Conservation (phyloP, 148 eudicot genomes). For the Rhododendron simsii region DNA sequence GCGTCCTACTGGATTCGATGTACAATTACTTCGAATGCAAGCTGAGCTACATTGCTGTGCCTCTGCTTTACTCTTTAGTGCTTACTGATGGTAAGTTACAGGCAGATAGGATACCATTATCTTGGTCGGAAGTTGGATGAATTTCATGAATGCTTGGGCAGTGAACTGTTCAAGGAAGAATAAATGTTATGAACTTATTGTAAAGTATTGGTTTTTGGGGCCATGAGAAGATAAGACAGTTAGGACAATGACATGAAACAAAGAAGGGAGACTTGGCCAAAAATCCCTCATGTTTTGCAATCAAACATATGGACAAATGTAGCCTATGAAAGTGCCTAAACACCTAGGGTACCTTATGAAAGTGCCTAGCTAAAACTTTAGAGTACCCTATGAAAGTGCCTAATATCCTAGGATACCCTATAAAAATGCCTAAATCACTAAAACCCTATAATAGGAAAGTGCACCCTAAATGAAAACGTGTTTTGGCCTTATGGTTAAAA, state of each 20-base stretch:
- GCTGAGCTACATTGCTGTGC: neutral
- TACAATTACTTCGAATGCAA: neutral
- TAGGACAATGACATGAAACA: neutral
- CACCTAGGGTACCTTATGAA: too few relatives aligned
- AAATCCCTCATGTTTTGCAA: too few relatives aligned
- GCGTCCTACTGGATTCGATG: neutral
- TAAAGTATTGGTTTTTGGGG: neutral
- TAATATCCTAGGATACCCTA: too few relatives aligned
- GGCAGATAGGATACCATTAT: neutral
- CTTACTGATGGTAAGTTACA: neutral
- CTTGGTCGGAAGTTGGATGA: neutral
- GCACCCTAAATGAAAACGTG: too few relatives aligned
- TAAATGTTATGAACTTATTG: neutral
- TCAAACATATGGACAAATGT: too few relatives aligned
- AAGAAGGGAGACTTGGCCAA: neutral
- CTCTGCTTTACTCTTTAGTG: neutral
- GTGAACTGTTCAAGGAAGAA: neutral
- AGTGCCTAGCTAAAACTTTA: too few relatives aligned
- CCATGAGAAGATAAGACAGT: neutral
- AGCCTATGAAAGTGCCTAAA: too few relatives aligned
- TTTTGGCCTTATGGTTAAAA: too few relatives aligned
- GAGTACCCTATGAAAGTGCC: too few relatives aligned
- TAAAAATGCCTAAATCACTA: too few relatives aligned
- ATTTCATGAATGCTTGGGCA: neutral
- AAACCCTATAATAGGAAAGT: too few relatives aligned